Evolutionary conservation across 2,329 filamentous ascomycete species (phyloP).

Genomic region (Zymoseptoria tritici): DNA sequence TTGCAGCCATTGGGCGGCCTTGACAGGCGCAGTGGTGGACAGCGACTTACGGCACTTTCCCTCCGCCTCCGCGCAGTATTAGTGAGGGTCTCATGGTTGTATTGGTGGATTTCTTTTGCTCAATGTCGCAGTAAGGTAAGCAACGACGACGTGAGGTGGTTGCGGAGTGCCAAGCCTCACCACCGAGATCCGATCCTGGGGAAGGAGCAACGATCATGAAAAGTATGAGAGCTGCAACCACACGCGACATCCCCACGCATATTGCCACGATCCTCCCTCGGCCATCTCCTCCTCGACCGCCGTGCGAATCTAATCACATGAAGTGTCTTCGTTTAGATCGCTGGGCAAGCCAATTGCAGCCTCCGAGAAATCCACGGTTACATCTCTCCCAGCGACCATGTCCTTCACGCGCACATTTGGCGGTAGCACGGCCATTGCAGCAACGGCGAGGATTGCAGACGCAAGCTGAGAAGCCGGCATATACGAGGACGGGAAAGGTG

Average conservation of each 20-base stretch:
- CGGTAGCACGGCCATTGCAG: constrained; percentile 3
- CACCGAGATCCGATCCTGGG: background rate
- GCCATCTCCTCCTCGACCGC: background rate
- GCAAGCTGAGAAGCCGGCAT: constrained; percentile 19
- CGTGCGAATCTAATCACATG: constrained; percentile 19
- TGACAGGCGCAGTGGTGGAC: background rate
- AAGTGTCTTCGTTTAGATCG: constrained; percentile 48
- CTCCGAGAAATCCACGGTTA: constrained; percentile 41
- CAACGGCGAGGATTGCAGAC: constrained; percentile 12
- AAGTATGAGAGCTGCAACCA: background rate
- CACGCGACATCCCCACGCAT: background rate
- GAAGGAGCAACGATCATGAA: constrained; percentile 1
- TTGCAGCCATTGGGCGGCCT: constrained; percentile 15
- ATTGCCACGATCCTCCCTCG: background rate
- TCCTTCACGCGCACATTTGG: constrained; percentile 17
- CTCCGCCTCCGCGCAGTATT: constrained; percentile 60
- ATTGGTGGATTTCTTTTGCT: constrained; percentile 4
- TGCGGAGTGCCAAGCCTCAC: background rate
- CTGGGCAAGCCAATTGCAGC: constrained; percentile 55
- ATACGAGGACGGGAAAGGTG: constrained; percentile 4
- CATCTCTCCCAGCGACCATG: constrained; percentile 13
- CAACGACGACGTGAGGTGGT: constrained; percentile 10
- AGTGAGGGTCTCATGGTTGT: constrained; percentile 26
- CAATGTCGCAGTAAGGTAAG: background rate
- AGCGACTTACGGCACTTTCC: constrained; percentile 59